Base-by-base conservation (phyloP, 2,329 filamentous ascomycete species). In the Ciborinia camelliae region DNA sequence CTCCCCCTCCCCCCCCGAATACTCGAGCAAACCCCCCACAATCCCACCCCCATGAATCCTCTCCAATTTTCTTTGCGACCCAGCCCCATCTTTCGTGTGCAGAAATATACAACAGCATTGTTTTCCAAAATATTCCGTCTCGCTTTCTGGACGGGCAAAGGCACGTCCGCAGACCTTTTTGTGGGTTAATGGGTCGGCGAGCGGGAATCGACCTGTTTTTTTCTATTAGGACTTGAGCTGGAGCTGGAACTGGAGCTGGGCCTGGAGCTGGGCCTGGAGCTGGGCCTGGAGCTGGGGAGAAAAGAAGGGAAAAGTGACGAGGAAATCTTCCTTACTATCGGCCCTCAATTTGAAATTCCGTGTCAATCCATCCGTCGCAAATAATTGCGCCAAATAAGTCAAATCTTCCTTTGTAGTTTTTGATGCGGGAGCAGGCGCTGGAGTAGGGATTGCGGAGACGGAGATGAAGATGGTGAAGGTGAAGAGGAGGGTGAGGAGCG, bases 51-150 rank as follows among this genome's bases (percentile, higher is more conserved):
- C 47, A 50, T 50, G 6, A 50, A 50, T 50, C 23, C 23, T 30
- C 47, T 50, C 47, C 26, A 9, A 12, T 7, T 7, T 10, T 26
- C 23, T 30, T 26, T 48, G 14, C 45, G 12, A 7, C 15, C 47
- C 47, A 26, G 3, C 23, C 47, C 47, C 47, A 50, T 30, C 47
- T 9, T 45, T 41, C 23, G 26, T 47, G 23, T 58, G 39, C 39
- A 58, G 35, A 32, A 58, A 58, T 23, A 58, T 47, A 30, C 54
- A 58, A 28, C 54, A 58, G 10, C 39, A 58, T n/a, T 30, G 39
- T 30, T 50, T 30, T 1, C 26, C 47, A 30, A 41, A 41, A 30
- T 4, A 20, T 15, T 14, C 28, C 28, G 8, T 14, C 3, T 26
- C 39, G 7, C 14, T 15, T 3, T 26, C 39, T 3, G 18, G 15